These are phyloP conservation scores for Pleurotus tuber-regium DNA, from an alignment of 768 basidiomycete species.

Conservation along the genomic window DNA sequence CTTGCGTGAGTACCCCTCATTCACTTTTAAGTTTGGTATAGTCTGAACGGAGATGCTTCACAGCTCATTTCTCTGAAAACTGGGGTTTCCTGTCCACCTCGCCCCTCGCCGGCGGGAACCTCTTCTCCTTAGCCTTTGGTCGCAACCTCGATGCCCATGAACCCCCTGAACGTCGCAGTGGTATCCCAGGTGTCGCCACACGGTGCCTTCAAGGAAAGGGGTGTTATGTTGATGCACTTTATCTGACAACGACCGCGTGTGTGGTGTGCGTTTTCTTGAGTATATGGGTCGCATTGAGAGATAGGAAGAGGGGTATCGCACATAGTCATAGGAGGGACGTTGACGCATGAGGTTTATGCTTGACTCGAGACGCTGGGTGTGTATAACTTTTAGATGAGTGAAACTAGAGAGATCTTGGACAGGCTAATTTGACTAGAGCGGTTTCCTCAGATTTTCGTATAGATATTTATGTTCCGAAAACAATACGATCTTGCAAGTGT, in stretches of 20 bases:
- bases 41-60: too few relatives aligned
- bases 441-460: too few relatives aligned
- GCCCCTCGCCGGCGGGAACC: slow-evolving; percentile 75
- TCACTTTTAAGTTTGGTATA: too few relatives aligned
- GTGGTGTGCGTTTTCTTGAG: slow-evolving; percentile 43
- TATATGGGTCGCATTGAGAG: slow-evolving; percentile 50
- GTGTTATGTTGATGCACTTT: slow-evolving; percentile 60
- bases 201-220: slow-evolving; percentile 51
- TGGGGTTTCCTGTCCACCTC: slow-evolving; percentile 79
- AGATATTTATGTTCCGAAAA: too few relatives aligned
- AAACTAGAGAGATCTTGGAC: too few relatives aligned
- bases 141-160: slow-evolving; percentile 75
- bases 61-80: slow-evolving; percentile 80
- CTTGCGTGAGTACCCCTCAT: slow-evolving; percentile 57
- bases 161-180: slow-evolving; percentile 1
- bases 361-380: too few relatives aligned
- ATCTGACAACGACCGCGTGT: slow-evolving; percentile 49
- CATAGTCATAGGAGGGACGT: too few relatives aligned
- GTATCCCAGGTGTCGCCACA: neutral
- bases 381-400: too few relatives aligned
- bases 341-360: too few relatives aligned
- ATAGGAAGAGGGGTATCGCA: slow-evolving; percentile 28
- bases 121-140: slow-evolving; percentile 85
- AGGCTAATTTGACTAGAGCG: too few relatives aligned
- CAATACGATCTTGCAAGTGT: too few relatives aligned